Evolutionary conservation across 1,284 basidiomycete species (phyloP), one percentile per base, ranked within the genome.

Genomic region (Neonothopanus nambi): DNA sequence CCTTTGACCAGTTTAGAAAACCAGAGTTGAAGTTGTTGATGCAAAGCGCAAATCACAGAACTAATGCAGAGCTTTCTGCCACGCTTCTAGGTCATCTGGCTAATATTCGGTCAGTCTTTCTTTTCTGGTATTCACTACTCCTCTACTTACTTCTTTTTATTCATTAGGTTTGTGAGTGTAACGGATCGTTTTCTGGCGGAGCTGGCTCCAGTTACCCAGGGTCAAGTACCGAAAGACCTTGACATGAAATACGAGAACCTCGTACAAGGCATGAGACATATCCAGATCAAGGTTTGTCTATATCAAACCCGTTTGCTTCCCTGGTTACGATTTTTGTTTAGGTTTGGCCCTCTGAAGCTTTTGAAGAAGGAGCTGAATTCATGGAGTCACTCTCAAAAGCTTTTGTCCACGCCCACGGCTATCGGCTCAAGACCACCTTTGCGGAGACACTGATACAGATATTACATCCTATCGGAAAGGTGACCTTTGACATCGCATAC

Each of bases 351-450:
- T 90, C 93, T 39, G 91, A 95, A 65, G 85, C 89, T 2, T 95
- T 98, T 57, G 95, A 98, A 67, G 91, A 96, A 69, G 92, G 91
- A 3, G 90, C 94, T 4, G 95, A 98, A 60, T 97, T 98, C 63
- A 74, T 98, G 68, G 87, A 92, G 51, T 81, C 85, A 2, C 71
- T 98, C 9, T 87, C 93, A 0, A 88, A 86, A 56, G 87, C 89
- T 1, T 98, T 94, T 64, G 86, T 84, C 26, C 84, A 91, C 57
- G 85, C 92, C 0, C 95, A 95, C 63, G 95, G 95, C 8, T 78
- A 85, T 49, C 81, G 85, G 28, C 74, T 98, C 56, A 98, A 98
- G 71, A 81, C 81, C 15, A 85, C 89, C 2, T 97, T 95, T 66
- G 91, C 93, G 1, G 92, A 97, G 59, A 88, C 88, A 0, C 75